Conservation (phyloP, 140 eudicot genomes). For the Erigeron philadelphicus region DNA sequence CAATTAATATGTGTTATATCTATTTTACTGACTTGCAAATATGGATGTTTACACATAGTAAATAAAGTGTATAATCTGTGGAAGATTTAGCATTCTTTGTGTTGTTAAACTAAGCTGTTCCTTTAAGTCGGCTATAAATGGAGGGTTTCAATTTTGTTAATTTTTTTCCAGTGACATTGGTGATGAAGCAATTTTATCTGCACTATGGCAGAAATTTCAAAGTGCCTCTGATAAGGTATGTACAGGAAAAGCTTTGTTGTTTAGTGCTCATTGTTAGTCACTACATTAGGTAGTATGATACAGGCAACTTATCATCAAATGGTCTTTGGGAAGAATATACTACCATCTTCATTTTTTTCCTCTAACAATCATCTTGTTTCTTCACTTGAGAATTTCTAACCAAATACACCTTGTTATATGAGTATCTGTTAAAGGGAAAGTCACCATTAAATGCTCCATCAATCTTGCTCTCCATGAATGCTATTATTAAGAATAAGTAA, state of each 20-base stretch:
- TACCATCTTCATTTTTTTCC: conserved; percentile 7
- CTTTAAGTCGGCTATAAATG: not conserved
- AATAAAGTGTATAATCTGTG: no score
- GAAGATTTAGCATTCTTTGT: no score
- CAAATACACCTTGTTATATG: conserved; percentile 8
- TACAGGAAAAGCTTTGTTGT: conserved; percentile 6
- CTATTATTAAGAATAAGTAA: not conserved
- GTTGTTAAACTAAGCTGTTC: conserved; percentile 3
- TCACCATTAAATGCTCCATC: conserved; percentile 13
- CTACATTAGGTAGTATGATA: conserved; percentile 11
- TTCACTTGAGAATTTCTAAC: conserved; percentile 18
- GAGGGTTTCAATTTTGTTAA: conserved; percentile 19
- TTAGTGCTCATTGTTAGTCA: conserved; percentile 5
- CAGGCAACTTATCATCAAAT: not conserved
- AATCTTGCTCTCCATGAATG: conserved; percentile 6
- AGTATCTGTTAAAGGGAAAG: conserved; percentile 2
- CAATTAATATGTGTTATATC: no score
- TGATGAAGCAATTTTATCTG: conserved; percentile 66
- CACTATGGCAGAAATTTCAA: conserved; percentile 63
- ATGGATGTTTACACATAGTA: no score
- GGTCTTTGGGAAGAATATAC: conserved; percentile 11
- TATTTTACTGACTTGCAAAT: no score
- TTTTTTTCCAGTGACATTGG: conserved; percentile 60
- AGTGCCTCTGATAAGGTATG: conserved; percentile 67
- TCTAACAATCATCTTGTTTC: not conserved